These are phyloP conservation scores for Corymbia calophylla DNA, from an alignment of 441 rosid species.

Conservation along the genomic window DNA sequence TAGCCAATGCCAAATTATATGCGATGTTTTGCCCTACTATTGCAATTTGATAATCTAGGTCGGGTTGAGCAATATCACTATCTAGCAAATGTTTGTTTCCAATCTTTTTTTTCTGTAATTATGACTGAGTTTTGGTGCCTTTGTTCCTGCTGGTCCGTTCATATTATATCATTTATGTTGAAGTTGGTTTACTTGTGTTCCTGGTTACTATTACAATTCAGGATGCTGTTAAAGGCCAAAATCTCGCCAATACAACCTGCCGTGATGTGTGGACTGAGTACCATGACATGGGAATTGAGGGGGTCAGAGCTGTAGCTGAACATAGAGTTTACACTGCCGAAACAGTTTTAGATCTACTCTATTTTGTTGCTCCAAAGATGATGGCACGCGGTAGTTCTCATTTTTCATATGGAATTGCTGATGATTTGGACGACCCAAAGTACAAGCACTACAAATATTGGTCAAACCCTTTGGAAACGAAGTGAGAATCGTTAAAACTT, in stretches of 20 bases:
- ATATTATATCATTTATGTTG: background rate
- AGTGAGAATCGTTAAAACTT: conserved; percentile 36
- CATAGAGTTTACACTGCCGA: conserved; percentile 73
- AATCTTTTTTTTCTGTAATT: background rate
- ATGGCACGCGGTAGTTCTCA: conserved; percentile 88
- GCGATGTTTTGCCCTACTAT: background rate
- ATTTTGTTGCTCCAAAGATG: conserved; percentile 90
- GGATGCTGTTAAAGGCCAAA: conserved; percentile 85
- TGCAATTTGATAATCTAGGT: background rate
- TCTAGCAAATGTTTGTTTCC: background rate
- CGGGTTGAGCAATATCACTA: background rate
- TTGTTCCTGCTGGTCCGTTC: background rate
- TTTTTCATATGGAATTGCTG: conserved; percentile 94
- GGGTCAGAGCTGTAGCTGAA: conserved; percentile 78
- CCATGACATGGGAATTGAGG: conserved; percentile 89
- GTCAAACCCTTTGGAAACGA: conserved; percentile 95
- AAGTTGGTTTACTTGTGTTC: background rate
- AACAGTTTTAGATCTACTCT: conserved; percentile 54
- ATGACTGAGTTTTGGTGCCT: background rate
- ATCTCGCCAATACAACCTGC: conserved; percentile 58
- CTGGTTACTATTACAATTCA: conserved; percentile 21
- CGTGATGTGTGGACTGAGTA: conserved; percentile 95
- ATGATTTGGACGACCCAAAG: conserved; percentile 82
- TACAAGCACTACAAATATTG: conserved; percentile 77
- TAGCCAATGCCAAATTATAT: background rate